Evolutionary conservation across 306 rosid species (phyloP).

Genomic region (Delonix regia): DNA sequence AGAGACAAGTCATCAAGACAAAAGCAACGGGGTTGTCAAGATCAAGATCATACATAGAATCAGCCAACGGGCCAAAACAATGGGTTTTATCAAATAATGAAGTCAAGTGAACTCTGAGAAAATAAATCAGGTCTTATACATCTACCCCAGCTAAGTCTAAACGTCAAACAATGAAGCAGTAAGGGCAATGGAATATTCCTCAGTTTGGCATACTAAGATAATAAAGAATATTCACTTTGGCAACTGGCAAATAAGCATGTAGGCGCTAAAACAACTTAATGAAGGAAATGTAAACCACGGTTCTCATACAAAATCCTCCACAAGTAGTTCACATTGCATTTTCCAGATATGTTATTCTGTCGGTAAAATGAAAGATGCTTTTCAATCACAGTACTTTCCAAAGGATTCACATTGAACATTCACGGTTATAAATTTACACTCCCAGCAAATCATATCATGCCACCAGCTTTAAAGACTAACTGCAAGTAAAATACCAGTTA

Average conservation of each 20-base stretch:
- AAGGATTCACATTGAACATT: not conserved
- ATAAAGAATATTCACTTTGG: not conserved
- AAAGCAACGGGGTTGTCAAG: not conserved
- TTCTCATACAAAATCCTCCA: not conserved
- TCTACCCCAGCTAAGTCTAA: not conserved
- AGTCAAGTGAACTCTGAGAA: not conserved
- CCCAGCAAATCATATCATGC: not conserved
- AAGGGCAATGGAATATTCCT: not conserved
- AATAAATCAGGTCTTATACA: not conserved
- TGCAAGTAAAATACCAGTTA: not conserved
- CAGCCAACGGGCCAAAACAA: not conserved
- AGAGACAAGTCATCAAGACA: constrained; percentile 12
- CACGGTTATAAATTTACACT: not conserved
- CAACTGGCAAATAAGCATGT: not conserved
- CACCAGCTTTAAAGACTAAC: not conserved
- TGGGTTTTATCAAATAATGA: not conserved
- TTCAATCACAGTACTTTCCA: not conserved
- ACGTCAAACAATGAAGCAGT: not conserved
- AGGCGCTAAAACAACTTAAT: not conserved
- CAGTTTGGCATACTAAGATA: not conserved
- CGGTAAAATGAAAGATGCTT: not conserved
- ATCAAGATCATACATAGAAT: not conserved
- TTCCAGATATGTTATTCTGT: not conserved
- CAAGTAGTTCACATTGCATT: not conserved
- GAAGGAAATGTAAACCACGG: not conserved